These are phyloP conservation scores for Daldinia loculata DNA, from an alignment of 495 filamentous ascomycete species.

Conservation along the genomic window DNA sequence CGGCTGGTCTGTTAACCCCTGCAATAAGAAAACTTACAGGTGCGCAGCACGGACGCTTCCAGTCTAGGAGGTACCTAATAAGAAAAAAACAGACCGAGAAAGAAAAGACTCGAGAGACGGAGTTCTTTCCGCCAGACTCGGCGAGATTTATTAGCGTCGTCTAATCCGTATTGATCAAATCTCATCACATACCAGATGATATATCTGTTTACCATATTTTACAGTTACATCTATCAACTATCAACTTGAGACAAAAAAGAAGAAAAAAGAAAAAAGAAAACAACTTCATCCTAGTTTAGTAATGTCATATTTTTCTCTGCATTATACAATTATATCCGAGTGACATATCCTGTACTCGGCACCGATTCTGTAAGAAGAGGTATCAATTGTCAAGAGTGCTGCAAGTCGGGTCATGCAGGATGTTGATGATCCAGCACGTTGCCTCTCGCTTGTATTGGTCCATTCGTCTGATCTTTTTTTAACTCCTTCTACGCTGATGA, in stretches of 20 bases:
- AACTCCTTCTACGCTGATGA: constrained; percentile 6
- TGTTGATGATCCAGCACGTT: constrained; percentile 9
- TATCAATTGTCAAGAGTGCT: background rate
- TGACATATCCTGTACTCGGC: background rate
- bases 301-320: background rate
- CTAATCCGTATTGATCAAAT: background rate
- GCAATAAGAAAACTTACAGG: constrained; percentile 31
- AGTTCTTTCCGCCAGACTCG: background rate
- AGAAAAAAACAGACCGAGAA: background rate
- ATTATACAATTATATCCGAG: background rate
- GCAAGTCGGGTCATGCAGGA: constrained; percentile 24
- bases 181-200: constrained; percentile 2
- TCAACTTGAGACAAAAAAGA: background rate
- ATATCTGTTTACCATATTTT: background rate
- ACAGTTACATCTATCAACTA: background rate
- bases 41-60: constrained; percentile 1
- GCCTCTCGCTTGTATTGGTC: constrained; percentile 24
- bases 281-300: background rate
- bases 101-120: constrained; percentile 1
- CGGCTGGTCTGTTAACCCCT: constrained; percentile 27
- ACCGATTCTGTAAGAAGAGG: background rate
- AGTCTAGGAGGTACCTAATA: background rate
- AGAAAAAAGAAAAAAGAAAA: background rate
- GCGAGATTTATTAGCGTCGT: background rate
- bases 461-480: constrained; percentile 25